Evolutionary conservation across 148 eudicot species (phyloP).

Genomic region (Nepenthes mirabilis): DNA sequence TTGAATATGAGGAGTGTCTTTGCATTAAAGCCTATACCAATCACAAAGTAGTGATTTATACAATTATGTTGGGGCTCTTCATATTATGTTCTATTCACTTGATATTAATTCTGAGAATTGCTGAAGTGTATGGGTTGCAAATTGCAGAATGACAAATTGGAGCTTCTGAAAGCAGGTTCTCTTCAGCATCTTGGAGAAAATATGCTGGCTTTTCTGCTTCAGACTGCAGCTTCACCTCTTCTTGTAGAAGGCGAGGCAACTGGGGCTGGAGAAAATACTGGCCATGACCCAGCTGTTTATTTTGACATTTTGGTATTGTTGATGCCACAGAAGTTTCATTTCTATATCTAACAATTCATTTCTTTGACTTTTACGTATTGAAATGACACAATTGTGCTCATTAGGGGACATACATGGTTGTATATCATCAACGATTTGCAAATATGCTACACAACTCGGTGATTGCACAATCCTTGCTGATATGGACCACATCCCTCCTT

Average conservation of each 20-base stretch:
- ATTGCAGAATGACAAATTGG: conserved; percentile 79
- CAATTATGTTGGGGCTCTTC: no score
- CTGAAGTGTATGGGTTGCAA: background rate
- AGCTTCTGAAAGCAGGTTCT: conserved; percentile 80
- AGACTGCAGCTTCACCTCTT: conserved; percentile 47
- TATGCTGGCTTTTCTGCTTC: conserved; percentile 83
- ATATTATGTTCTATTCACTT: background rate
- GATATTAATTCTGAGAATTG: background rate
- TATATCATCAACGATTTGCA: conserved; percentile 58
- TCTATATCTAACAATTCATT: background rate
- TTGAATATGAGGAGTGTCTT: no score
- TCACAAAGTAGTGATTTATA: no score
- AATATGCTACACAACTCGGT: conserved; percentile 72
- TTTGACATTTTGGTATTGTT: conserved; percentile 81
- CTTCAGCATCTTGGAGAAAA: conserved; percentile 99
- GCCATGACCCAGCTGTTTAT: conserved; percentile 50
- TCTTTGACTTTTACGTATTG: conserved; percentile 2
- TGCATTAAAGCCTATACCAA: no score
- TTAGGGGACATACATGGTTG: conserved; percentile 86
- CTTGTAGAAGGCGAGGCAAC: conserved; percentile 33
- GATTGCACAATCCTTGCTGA: conserved; percentile 58
- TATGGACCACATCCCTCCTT: conserved; percentile 67
- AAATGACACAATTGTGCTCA: conserved; percentile 2
- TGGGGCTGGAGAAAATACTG: conserved; percentile 20
- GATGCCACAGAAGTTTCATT: conserved; percentile 1